Conservation (phyloP, 1,284 basidiomycete species). For the Clitocybe nebularis region DNA sequence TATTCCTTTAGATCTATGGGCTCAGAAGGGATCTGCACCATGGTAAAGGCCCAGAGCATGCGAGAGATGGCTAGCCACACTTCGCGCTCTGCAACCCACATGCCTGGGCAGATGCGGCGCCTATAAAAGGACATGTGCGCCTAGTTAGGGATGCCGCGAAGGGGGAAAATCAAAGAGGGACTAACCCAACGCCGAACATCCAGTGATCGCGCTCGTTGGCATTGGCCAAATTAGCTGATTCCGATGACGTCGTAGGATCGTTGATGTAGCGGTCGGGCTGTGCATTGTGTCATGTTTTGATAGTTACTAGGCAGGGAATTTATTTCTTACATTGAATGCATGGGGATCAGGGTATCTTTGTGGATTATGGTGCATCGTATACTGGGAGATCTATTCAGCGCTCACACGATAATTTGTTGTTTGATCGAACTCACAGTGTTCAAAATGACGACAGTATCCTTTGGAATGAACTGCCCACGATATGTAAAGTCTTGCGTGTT, state of each 20-base stretch:
- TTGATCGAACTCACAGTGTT: slow-evolving; percentile 4
- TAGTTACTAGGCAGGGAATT: neutral
- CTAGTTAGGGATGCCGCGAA: neutral
- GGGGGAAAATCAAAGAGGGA: neutral
- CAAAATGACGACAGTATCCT: slow-evolving; percentile 5
- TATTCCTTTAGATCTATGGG: slow-evolving; percentile 38
- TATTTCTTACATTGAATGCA: slow-evolving; percentile 19
- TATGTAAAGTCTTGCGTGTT: slow-evolving; percentile 30
- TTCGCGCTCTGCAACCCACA: slow-evolving; percentile 36
- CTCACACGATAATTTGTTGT: neutral
- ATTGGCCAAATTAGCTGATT: slow-evolving; percentile 35
- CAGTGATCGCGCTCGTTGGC: slow-evolving; percentile 41
- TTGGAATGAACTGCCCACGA: slow-evolving; percentile 17
- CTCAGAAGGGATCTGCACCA: slow-evolving; percentile 31
- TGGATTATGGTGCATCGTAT: slow-evolving; percentile 29
- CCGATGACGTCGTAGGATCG: slow-evolving; percentile 22
- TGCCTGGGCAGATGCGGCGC: slow-evolving; percentile 37
- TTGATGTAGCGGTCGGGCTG: slow-evolving; percentile 30
- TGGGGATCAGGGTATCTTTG: slow-evolving; percentile 25
- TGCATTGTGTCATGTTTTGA: neutral
- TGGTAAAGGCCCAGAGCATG: slow-evolving; percentile 37
- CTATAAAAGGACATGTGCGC: slow-evolving; percentile 16
- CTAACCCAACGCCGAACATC: slow-evolving; percentile 35
- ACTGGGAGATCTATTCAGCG: slow-evolving; percentile 15
- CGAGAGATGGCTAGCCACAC: slow-evolving; percentile 35